Conservation (phyloP, 2,329 filamentous ascomycete genomes). For the Dryadomyces quercus-mongolicae region DNA sequence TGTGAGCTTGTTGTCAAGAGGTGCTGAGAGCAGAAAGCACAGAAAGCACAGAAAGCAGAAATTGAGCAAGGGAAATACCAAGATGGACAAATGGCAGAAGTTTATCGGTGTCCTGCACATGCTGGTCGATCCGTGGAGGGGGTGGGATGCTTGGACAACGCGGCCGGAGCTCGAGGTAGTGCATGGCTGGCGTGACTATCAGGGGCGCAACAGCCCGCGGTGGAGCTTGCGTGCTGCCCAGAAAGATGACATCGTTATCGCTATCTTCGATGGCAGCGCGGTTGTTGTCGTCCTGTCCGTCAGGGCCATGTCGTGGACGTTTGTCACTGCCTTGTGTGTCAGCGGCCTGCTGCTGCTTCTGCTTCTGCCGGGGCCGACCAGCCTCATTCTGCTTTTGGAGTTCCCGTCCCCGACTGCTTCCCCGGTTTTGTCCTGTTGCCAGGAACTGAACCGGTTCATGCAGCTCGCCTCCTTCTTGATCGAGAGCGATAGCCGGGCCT, state of each 20-base stretch:
- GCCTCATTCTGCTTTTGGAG: not conserved
- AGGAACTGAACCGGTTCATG: not conserved
- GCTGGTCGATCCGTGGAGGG: slow-evolving; percentile 8
- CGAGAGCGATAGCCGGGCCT: not conserved
- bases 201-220: not conserved
- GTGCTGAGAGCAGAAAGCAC: not conserved
- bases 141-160: slow-evolving; percentile 9
- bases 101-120: slow-evolving; percentile 4
- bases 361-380: not conserved
- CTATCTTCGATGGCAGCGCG: not conserved
- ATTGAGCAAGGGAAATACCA: not conserved
- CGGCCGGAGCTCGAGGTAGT: slow-evolving; percentile 11
- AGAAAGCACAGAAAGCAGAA: no score
- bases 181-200: not conserved
- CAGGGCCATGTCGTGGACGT: not conserved
- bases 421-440: not conserved
- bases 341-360: not conserved
- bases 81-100: slow-evolving; percentile 11
- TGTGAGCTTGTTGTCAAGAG: not conserved
- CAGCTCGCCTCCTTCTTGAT: not conserved
- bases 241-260: not conserved
- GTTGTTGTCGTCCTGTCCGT: not conserved
- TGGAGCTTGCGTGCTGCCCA: not conserved
- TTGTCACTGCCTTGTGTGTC: slow-evolving; percentile 1
- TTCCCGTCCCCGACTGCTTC: not conserved